Conservation (phyloP, 345 rosid species). For the Cochlearia excelsa region DNA sequence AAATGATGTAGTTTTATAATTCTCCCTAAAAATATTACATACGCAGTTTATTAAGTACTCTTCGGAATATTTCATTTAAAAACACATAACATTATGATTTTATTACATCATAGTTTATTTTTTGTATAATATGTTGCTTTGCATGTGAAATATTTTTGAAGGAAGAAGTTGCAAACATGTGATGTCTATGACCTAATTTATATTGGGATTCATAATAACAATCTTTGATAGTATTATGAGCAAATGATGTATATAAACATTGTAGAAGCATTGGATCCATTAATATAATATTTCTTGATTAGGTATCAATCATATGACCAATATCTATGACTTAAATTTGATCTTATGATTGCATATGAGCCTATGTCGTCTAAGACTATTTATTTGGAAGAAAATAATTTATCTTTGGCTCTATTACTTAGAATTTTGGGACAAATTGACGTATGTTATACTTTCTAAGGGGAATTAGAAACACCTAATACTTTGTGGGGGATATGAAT, state of each 20-base stretch:
- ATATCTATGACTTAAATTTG: slow-evolving; percentile 12
- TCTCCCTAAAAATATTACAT: slow-evolving; percentile 26
- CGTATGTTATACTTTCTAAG: no score
- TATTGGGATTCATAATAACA: slow-evolving; percentile 16
- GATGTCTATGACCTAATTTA: slow-evolving; percentile 25
- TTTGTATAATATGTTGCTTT: slow-evolving; percentile 11
- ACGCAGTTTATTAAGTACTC: slow-evolving; percentile 6
- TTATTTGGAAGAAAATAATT: no score
- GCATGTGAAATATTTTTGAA: slow-evolving; percentile 16
- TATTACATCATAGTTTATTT: slow-evolving; percentile 14
- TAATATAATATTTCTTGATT: neutral
- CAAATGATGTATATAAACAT: neutral
- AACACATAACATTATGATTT: slow-evolving; percentile 19
- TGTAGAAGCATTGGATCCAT: slow-evolving; percentile 19
- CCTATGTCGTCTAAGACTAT: no score
- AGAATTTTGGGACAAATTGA: no score
- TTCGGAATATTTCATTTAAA: slow-evolving; percentile 23
- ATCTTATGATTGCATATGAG: slow-evolving; percentile 14
- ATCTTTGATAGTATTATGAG: slow-evolving; percentile 8
- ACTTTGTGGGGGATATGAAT: no score
- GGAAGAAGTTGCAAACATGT: slow-evolving; percentile 13
- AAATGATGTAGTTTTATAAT: no score
- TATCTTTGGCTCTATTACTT: no score
- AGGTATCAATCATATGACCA: slow-evolving; percentile 8
- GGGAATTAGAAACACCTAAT: no score